Percentiles rank a stretch among this genome's conserved stretches.
Evolutionary conservation across 495 filamentous ascomycete species (phyloP).

Genomic region (Annulohypoxylon stygium): DNA sequence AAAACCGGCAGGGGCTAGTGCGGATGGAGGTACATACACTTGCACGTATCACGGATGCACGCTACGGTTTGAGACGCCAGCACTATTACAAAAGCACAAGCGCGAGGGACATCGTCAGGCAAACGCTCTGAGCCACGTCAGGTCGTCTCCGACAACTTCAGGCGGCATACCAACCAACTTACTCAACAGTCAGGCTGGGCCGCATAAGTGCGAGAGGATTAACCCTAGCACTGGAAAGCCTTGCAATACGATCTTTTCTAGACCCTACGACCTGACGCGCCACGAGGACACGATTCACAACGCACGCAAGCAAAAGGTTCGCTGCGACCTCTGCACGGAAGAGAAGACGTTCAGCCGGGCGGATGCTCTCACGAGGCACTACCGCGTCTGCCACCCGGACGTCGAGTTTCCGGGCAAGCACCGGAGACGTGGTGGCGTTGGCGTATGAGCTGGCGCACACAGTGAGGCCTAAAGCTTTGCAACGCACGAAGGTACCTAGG

Average conservation of each 20-base stretch:
- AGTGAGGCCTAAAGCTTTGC: slow-evolving; percentile 16
- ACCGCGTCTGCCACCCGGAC: slow-evolving; percentile 90
- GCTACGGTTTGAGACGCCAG: slow-evolving; percentile 86
- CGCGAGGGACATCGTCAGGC: slow-evolving; percentile 88
- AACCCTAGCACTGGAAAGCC: slow-evolving; percentile 97
- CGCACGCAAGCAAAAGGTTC: slow-evolving; percentile 92
- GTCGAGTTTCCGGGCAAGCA: slow-evolving; percentile 82
- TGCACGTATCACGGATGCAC: slow-evolving; percentile 95
- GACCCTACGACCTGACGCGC: slow-evolving; percentile 97
- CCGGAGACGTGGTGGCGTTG: slow-evolving; percentile 54
- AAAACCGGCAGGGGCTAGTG: slow-evolving; percentile 72
- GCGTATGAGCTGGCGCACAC: slow-evolving; percentile 42
- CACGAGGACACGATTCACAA: slow-evolving; percentile 99
- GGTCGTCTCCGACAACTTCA: slow-evolving; percentile 36
- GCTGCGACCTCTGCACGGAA: slow-evolving; percentile 93
- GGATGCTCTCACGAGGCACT: slow-evolving; percentile 91
- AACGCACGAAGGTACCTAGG: slow-evolving; percentile 6
- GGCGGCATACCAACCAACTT: slow-evolving; percentile 29
- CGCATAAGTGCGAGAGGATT: slow-evolving; percentile 89
- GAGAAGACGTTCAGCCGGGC: slow-evolving; percentile 96
- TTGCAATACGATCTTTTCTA: slow-evolving; percentile 94
- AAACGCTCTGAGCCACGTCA: slow-evolving; percentile 55
- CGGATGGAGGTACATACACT: slow-evolving; percentile 90
- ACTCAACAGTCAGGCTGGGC: slow-evolving; percentile 84
- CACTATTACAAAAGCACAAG: slow-evolving; percentile 94